Conservation (phyloP, 768 basidiomycete species). For the Hydnomerulius pinastri region DNA sequence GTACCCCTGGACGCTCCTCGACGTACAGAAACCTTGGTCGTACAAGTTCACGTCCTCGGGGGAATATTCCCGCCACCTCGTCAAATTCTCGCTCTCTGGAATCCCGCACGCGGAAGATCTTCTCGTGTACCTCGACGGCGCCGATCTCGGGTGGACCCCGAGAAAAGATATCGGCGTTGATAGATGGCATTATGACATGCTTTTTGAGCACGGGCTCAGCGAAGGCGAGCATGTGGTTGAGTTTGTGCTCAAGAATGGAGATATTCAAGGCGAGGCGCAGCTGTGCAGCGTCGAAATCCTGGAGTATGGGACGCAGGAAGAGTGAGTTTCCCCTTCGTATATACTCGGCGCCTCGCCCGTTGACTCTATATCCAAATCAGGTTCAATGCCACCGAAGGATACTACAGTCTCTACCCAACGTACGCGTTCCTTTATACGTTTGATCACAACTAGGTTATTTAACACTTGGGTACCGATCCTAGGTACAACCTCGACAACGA, state of each 20-base stretch:
- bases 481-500: slow-evolving; percentile 60
- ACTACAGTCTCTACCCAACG: slow-evolving; percentile 77
- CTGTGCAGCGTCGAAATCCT: slow-evolving; percentile 76
- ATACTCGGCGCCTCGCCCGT: background rate
- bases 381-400: slow-evolving; percentile 56
- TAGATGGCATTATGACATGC: slow-evolving; percentile 75
- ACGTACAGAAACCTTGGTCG: slow-evolving; percentile 60
- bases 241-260: slow-evolving; percentile 54
- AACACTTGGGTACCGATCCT: background rate
- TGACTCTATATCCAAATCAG: slow-evolving; percentile 35
- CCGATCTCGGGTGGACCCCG: slow-evolving; percentile 55
- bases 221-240: slow-evolving; percentile 58
- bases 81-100: slow-evolving; percentile 76
- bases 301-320: slow-evolving; percentile 64
- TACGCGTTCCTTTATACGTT: slow-evolving; percentile 33
- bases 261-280: slow-evolving; percentile 58
- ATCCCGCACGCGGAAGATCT: slow-evolving; percentile 56
- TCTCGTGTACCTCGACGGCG: slow-evolving; percentile 59
- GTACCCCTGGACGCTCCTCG: slow-evolving; percentile 77
- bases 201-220: slow-evolving; percentile 39
- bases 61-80: slow-evolving; percentile 55
- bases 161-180: slow-evolving; percentile 60
- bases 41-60: slow-evolving; percentile 65
- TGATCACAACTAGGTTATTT: background rate
- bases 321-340: slow-evolving; percentile 43